Evolutionary conservation across 2,329 filamentous ascomycete species (phyloP), one percentile per base, ranked within the genome.

Genomic region (Trichophyton simii): DNA sequence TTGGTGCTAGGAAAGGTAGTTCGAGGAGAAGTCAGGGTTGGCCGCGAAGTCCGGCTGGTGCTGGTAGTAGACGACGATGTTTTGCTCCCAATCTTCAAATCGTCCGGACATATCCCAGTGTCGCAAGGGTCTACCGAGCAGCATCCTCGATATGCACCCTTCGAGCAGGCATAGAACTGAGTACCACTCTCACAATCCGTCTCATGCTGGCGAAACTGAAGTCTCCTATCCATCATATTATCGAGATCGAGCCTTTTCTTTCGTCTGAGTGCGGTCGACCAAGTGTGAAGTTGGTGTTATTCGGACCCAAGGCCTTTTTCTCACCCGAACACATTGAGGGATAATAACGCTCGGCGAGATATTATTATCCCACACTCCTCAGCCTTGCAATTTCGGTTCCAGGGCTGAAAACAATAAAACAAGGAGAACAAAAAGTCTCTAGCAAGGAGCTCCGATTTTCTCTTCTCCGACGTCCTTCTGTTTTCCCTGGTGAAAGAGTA

Each of bases 71-170:
- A 15, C 13, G 20, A 50, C 8, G 54, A 18, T 15, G n/a, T n/a
- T 44, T 44, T n/a, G 41, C 3, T 4, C 34, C 11, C 25, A 57
- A n/a, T 11, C 22, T 11, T 34, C 4, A 4, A 2, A 9, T 20
- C 18, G 11, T 59, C 57, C 7, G 34, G 25, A 6, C 54, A 48
- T 15, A 50, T 15, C 59, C 63, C 63, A 57, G 57, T 60, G 11
- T 42, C 41, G 58, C 64, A 65, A 60, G 64, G 62, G 31, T 65
- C 59, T 41, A 25, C 7, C n/a, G 13, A 25, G 44, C 63, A 65
- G 44, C 63, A 65, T 61, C 63, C 63, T 8, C 20, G 34, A 42
- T 61, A 65, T 8, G 36, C n/a, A 5, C 63, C 63, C 28, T 63
- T 60, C 1, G 55, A 42, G 25, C 63, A 65, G 22, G 22, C 60